A percentile compares a stretch with the other conserved stretches of the same genome.
Evolutionary conservation across 768 basidiomycete genomes (phyloP).

Genomic region (Trametes gibbosa): DNA sequence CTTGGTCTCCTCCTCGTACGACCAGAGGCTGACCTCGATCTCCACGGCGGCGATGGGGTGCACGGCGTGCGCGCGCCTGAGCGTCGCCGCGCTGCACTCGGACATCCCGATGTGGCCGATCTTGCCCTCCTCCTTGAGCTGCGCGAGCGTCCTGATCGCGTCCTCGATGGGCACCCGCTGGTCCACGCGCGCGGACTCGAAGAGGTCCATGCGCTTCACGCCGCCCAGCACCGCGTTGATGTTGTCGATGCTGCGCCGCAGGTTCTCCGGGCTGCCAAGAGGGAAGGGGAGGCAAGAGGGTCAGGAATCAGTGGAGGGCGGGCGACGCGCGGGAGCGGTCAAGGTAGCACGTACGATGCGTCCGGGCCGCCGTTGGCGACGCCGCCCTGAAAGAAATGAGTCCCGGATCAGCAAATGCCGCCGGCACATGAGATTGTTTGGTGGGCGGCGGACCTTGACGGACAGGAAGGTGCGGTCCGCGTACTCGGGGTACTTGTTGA

Average conservation of each 20-base stretch:
- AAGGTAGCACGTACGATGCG: slow-evolving; percentile 30
- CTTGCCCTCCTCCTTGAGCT: slow-evolving; percentile 50
- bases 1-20: slow-evolving; percentile 51
- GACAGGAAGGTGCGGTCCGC: slow-evolving; percentile 46
- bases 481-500: slow-evolving; percentile 43
- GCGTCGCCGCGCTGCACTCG: slow-evolving; percentile 49
- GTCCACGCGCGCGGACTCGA: slow-evolving; percentile 51
- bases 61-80: slow-evolving; percentile 39
- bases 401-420: not conserved
- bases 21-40: slow-evolving; percentile 66
- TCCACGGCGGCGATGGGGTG: slow-evolving; percentile 58
- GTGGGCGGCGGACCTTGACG: slow-evolving; percentile 37
- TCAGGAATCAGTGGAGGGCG: too few species aligned
- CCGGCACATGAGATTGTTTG: not conserved
- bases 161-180: slow-evolving; percentile 45
- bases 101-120: slow-evolving; percentile 60
- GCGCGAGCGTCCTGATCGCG: slow-evolving; percentile 39
- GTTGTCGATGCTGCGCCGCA: slow-evolving; percentile 47
- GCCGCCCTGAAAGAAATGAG: slow-evolving; percentile 23
- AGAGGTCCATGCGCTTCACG: slow-evolving; percentile 59
- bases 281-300: too few species aligned
- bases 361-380: slow-evolving; percentile 15
- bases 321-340: too few species aligned
- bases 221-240: slow-evolving; percentile 46
- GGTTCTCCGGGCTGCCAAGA: slow-evolving; percentile 34